A percentile compares a stretch with the other conserved stretches of the same genome.
Evolutionary conservation across 352 stramenopile species (phyloP).

Genomic region (Globisporangium carolinianum): DNA sequence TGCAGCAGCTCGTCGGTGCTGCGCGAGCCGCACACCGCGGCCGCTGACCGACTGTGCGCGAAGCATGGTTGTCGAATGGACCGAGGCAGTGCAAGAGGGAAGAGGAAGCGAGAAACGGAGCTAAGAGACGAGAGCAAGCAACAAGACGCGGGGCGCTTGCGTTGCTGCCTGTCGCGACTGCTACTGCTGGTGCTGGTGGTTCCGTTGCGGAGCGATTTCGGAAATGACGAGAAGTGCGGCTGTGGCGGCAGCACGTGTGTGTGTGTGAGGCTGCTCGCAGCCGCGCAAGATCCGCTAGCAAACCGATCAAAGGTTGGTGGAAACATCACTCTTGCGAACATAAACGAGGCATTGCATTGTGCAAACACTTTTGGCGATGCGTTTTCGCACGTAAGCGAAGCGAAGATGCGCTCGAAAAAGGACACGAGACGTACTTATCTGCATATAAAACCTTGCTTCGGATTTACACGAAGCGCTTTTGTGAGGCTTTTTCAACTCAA

Average conservation of each 20-base stretch:
- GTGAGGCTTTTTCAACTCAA: too few relatives aligned
- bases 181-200: background rate
- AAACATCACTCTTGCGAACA: too few relatives aligned
- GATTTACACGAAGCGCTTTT: too few relatives aligned
- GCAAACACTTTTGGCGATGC: too few relatives aligned
- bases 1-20: constrained; percentile 1
- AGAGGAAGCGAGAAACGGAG: background rate
- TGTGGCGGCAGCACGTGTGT: background rate
- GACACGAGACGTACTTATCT: too few relatives aligned
- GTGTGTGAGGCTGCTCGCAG: background rate
- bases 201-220: background rate
- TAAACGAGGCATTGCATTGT: too few relatives aligned
- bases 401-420: too few relatives aligned
- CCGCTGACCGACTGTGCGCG: constrained; percentile 26
- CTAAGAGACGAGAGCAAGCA: background rate
- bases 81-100: background rate
- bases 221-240: constrained; percentile 5
- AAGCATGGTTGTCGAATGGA: constrained; percentile 20
- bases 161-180: background rate
- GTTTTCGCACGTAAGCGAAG: too few relatives aligned
- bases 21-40: constrained; percentile 10
- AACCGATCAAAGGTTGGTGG: too few relatives aligned
- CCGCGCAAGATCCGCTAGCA: background rate
- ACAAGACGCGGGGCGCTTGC: background rate
- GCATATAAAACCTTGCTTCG: too few relatives aligned